Conservation (phyloP, 2,329 filamentous ascomycete species). For the Bipolaris victoriae region DNA sequence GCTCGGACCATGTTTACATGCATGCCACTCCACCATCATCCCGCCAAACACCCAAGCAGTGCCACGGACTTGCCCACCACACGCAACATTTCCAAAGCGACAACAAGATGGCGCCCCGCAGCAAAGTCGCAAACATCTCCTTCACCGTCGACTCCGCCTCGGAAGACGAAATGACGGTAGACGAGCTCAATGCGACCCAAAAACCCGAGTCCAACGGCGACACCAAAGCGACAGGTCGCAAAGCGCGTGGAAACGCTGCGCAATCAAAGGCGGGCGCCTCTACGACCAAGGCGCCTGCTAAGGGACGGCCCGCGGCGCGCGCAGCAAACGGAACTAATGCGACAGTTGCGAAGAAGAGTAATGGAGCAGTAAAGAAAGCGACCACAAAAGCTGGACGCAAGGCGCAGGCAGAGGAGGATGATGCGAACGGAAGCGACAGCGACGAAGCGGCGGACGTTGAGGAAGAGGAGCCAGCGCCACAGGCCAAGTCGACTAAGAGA, state of each 20-base stretch:
- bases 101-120: conserved; percentile 42
- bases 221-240: conserved; percentile 46
- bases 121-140: conserved; percentile 42
- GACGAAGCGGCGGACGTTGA: conserved; percentile 54
- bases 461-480: conserved; percentile 29
- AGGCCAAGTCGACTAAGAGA: conserved; percentile 37
- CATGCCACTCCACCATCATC: conserved; percentile 7
- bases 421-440: conserved; percentile 51
- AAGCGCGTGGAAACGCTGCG: conserved; percentile 41
- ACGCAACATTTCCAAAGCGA: neutral
- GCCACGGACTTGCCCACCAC: conserved; percentile 4
- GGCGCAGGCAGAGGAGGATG: conserved; percentile 51
- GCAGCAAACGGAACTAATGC: conserved; percentile 45
- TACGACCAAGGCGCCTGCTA: conserved; percentile 41
- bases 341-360: conserved; percentile 47
- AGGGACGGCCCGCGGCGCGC: conserved; percentile 46
- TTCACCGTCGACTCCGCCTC: conserved; percentile 50
- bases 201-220: conserved; percentile 52
- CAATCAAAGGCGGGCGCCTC: conserved; percentile 32
- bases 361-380: conserved; percentile 43
- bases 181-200: conserved; percentile 44
- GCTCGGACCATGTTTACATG: conserved; percentile 15
- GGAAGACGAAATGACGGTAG: conserved; percentile 49
- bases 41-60: conserved; percentile 11
- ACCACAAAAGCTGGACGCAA: conserved; percentile 47